These are phyloP conservation scores for Fomitopsis pinicola DNA, from an alignment of 1,284 basidiomycete species.

Conservation along the genomic window DNA sequence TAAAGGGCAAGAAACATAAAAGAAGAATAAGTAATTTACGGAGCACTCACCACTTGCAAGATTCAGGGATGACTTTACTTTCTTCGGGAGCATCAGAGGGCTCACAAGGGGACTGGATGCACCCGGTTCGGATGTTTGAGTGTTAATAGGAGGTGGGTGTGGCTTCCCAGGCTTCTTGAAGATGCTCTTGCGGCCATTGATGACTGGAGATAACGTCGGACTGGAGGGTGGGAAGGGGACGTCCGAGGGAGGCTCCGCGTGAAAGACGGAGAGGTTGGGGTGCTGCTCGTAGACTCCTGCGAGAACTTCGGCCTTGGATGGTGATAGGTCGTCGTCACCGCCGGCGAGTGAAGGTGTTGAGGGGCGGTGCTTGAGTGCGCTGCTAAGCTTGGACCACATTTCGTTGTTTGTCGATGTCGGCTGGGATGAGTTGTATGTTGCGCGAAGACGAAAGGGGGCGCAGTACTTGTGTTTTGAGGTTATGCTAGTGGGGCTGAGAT, in stretches of 20 bases:
- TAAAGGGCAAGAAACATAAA: neutral
- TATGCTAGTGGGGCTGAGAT: neutral
- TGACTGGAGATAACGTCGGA: constrained; percentile 43
- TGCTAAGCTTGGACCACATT: constrained; percentile 65
- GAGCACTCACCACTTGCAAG: neutral
- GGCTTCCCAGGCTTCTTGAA: constrained; percentile 31
- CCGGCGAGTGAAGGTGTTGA: constrained; percentile 22
- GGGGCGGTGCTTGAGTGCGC: constrained; percentile 42
- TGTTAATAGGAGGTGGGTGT: constrained; percentile 19
- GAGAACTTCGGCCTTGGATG: constrained; percentile 36
- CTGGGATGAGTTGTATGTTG: neutral
- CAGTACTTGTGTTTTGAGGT: no score
- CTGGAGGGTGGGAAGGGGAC: constrained; percentile 34
- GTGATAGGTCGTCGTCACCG: constrained; percentile 34
- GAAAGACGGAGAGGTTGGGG: constrained; percentile 56
- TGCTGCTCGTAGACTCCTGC: constrained; percentile 51
- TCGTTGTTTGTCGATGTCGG: neutral
- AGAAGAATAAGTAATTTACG: neutral
- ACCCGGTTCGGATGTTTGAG: neutral
- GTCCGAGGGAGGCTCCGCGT: constrained; percentile 32
- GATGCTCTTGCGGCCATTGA: constrained; percentile 28
- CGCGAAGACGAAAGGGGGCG: no score
- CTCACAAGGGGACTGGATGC: neutral
- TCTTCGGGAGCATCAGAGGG: neutral
- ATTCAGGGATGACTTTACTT: neutral